Evolutionary conservation across 75 land plant species (phyloP).

Genomic region (Ceratopteris richardii): DNA sequence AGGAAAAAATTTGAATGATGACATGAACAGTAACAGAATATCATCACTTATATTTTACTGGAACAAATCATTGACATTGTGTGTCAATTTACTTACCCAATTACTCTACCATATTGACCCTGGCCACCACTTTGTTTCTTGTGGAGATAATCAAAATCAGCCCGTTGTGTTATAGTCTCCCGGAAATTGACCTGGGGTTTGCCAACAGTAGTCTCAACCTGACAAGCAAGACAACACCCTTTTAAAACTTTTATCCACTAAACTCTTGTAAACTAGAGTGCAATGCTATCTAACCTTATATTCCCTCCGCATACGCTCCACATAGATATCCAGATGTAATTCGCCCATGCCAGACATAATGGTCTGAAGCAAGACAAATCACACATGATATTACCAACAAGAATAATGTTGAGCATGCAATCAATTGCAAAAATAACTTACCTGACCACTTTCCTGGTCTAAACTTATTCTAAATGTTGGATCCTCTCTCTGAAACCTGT

Average conservation of each 20-base stretch:
- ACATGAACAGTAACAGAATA: too few species aligned
- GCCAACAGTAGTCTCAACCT: conserved; percentile 94
- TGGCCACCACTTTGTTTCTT: conserved; percentile 97
- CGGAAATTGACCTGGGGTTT: conserved; percentile 98
- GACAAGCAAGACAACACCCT: too few species aligned
- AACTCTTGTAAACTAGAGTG: too few species aligned
- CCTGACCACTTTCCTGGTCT: conserved; percentile 98
- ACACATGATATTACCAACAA: too few species aligned
- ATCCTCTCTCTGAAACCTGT: conserved; percentile 96
- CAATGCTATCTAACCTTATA: conserved; percentile 88
- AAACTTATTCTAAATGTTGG: conserved; percentile 97
- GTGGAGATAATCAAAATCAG: conserved; percentile 95
- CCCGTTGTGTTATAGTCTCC: conserved; percentile 83
- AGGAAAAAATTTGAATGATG: too few species aligned
- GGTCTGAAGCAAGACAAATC: conserved; percentile 52
- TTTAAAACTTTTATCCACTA: not conserved
- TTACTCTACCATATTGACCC: conserved; percentile 95
- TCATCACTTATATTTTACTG: too few species aligned
- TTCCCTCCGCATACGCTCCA: conserved; percentile 90
- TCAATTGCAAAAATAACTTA: conserved; percentile 7
- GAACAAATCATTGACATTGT: too few species aligned
- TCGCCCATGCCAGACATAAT: conserved; percentile 99
- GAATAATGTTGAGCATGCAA: too few species aligned
- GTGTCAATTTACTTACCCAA: too few species aligned
- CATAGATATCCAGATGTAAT: conserved; percentile 95